Base-by-base conservation (phyloP, 2,329 filamentous ascomycete species). In the Nigrospora oryzae region DNA sequence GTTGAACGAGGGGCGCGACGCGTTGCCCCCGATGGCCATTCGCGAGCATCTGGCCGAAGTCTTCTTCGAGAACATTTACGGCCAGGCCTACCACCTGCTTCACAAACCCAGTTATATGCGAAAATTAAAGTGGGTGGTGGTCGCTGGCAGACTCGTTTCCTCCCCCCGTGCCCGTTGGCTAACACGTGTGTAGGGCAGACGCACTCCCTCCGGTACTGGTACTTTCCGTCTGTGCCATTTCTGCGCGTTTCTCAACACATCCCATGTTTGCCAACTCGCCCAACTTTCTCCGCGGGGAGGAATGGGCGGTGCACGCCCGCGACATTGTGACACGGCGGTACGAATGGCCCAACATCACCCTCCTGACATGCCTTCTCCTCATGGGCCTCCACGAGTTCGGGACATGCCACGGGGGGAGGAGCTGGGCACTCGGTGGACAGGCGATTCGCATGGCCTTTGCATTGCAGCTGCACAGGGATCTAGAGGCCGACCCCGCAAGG, bases 101-200 rank as follows among this genome's bases (percentile, higher is more conserved):
- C 93, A 98, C 66, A 97, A 96, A 61, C 91, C 93, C 34, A 97
- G 90, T 61, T 97, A 94, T 62, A 95, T 97, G 86, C 79, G 90
- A 48, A 89, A 89, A 56, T 63, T 93, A 44, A 80, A 74, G 82
- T 84, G 66, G 50, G 78, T 69, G 53, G 43, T 42, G 19, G 33
- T 28, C 8, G 15, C 23, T 31, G 34, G 43, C 5, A 31, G 5
- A 6, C 5, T 11, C n/a, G 14, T 14, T 6, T 5, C 34, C 11
- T 16, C 12, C 15, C 17, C 19, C 37, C 37, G 6, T 28, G 16
- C 11, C n/a, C n/a, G 19, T 32, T 15, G 55, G 47, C 59, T 63
- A 54, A 55, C 53, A 17, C 45, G 42, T 31, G 43, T 50, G 31
- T 50, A 88, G 84, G 56, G 77, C 83, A 47, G 85, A 86, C 30